Evolutionary conservation across 352 stramenopile genomes (phyloP).

Genomic region (Phytophthora fragariae): DNA sequence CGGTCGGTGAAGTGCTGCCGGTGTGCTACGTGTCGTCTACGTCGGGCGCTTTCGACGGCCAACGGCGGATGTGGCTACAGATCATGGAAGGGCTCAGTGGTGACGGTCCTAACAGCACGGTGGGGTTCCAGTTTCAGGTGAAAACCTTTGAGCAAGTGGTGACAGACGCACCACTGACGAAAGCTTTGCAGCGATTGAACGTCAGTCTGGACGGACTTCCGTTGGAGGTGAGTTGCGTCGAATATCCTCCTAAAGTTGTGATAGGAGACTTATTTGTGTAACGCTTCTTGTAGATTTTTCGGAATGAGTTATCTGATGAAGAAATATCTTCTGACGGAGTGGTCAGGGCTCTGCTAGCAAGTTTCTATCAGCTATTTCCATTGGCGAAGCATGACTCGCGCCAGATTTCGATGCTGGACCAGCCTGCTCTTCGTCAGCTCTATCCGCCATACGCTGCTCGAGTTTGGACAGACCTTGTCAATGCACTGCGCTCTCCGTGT

Average conservation of each 20-base stretch:
- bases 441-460: slow-evolving; percentile 33
- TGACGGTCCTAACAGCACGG: neutral
- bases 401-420: slow-evolving; percentile 23
- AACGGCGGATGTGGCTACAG: slow-evolving; percentile 73
- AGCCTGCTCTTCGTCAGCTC: slow-evolving; percentile 24
- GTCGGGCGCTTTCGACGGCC: slow-evolving; percentile 50
- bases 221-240: slow-evolving; percentile 24
- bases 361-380: slow-evolving; percentile 40
- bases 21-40: slow-evolving; percentile 53
- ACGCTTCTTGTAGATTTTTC: slow-evolving; percentile 17
- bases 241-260: neutral
- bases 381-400: slow-evolving; percentile 19
- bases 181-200: slow-evolving; percentile 38
- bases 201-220: slow-evolving; percentile 38
- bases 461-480: slow-evolving; percentile 40
- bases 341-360: slow-evolving; percentile 16
- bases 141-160: slow-evolving; percentile 46
- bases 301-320: slow-evolving; percentile 17
- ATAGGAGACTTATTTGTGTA: neutral
- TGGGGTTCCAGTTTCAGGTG: slow-evolving; percentile 34
- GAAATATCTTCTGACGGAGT: slow-evolving; percentile 15
- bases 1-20: slow-evolving; percentile 12
- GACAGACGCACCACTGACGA: slow-evolving; percentile 25
- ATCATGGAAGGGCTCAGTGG: slow-evolving; percentile 45
- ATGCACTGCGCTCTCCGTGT: slow-evolving; percentile 40